Percentiles rank a stretch among this genome's conserved stretches.
These are phyloP conservation scores for Lentinula lateritia DNA, from an alignment of 768 basidiomycete species.

Conservation along the genomic window DNA sequence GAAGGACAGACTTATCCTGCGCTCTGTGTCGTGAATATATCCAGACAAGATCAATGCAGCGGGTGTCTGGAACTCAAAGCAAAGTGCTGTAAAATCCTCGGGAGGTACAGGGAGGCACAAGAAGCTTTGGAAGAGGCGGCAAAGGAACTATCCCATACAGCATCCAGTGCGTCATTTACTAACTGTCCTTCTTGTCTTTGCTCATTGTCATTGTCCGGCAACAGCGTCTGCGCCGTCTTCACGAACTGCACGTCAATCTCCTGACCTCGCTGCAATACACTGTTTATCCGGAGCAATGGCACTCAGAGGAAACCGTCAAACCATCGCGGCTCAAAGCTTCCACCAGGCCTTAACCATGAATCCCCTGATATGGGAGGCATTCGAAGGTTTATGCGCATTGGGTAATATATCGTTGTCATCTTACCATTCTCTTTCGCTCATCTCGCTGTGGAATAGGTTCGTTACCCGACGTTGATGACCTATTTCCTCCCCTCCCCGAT, in stretches of 20 bases:
- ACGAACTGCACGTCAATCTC: slow-evolving; percentile 52
- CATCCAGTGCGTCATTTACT: slow-evolving; percentile 46
- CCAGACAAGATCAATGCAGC: slow-evolving; percentile 55
- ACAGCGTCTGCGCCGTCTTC: slow-evolving; percentile 48
- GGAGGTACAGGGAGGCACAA: slow-evolving; percentile 72
- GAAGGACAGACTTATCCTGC: slow-evolving; percentile 74
- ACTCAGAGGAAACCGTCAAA: slow-evolving; percentile 70
- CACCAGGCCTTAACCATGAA: slow-evolving; percentile 64
- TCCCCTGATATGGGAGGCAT: slow-evolving; percentile 89
- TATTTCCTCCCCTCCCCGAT: slow-evolving; percentile 61
- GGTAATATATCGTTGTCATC: slow-evolving; percentile 35
- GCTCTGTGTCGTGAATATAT: slow-evolving; percentile 58
- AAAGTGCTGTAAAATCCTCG: slow-evolving; percentile 65
- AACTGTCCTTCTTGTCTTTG: slow-evolving; percentile 9
- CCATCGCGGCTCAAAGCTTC: slow-evolving; percentile 69
- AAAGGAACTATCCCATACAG: slow-evolving; percentile 43
- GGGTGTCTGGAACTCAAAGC: slow-evolving; percentile 80
- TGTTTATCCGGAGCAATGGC: slow-evolving; percentile 78
- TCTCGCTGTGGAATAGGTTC: slow-evolving; percentile 39
- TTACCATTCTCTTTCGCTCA: slow-evolving; percentile 13
- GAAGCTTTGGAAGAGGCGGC: slow-evolving; percentile 64
- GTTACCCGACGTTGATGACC: slow-evolving; percentile 63
- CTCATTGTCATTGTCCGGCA: slow-evolving; percentile 9
- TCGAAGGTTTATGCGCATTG: slow-evolving; percentile 77
- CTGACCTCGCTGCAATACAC: slow-evolving; percentile 67